phyloP scores from a whole-genome alignment of 2,329 filamentous ascomycete genomes.

The Sarocladium oryzae region DNA sequence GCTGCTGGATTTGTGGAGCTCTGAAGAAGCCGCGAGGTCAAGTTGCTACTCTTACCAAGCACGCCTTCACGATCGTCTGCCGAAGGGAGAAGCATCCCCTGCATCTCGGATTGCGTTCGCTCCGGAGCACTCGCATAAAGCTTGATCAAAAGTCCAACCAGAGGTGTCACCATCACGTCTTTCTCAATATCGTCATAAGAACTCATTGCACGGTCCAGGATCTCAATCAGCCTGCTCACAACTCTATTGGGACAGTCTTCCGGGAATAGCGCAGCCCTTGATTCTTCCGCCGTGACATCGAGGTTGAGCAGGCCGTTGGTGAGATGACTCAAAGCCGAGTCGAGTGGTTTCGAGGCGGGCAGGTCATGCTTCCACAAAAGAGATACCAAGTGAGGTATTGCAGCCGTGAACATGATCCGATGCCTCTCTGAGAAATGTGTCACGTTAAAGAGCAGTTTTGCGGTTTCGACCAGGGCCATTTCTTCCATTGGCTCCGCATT shows the following conservation, averaged over 20 bases:
- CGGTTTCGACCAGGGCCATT: conserved; percentile 74
- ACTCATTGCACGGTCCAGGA: conserved; percentile 13
- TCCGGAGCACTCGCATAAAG: conserved; percentile 13
- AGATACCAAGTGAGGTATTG: conserved; percentile 63
- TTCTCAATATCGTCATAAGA: conserved; percentile 12
- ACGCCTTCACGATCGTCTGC: conserved; percentile 69
- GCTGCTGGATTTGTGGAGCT: conserved; percentile 69
- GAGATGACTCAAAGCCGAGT: conserved; percentile 63
- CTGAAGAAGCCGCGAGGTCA: conserved; percentile 70
- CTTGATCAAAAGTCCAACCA: conserved; percentile 12
- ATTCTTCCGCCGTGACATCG: conserved; percentile 53
- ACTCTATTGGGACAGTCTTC: conserved; percentile 52
- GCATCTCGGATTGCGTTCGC: conserved; percentile 4
- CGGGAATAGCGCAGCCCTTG: conserved; percentile 58
- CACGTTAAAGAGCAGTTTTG: conserved; percentile 87
- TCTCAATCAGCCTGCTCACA: conserved; percentile 38
- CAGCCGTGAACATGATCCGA: conserved; percentile 54
- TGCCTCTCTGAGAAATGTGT: conserved; percentile 66
- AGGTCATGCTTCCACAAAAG: conserved; percentile 58
- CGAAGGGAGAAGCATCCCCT: conserved; percentile 59
- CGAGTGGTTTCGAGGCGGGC: conserved; percentile 59
- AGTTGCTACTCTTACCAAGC: conserved; percentile 66
- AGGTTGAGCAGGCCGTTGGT: conserved; percentile 80
- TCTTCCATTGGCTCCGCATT: conserved; percentile 57
- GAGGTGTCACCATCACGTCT: conserved; percentile 13